These are phyloP conservation scores for Microdochium bolleyi DNA, from an alignment of 2,329 filamentous ascomycete species.

Conservation along the genomic window DNA sequence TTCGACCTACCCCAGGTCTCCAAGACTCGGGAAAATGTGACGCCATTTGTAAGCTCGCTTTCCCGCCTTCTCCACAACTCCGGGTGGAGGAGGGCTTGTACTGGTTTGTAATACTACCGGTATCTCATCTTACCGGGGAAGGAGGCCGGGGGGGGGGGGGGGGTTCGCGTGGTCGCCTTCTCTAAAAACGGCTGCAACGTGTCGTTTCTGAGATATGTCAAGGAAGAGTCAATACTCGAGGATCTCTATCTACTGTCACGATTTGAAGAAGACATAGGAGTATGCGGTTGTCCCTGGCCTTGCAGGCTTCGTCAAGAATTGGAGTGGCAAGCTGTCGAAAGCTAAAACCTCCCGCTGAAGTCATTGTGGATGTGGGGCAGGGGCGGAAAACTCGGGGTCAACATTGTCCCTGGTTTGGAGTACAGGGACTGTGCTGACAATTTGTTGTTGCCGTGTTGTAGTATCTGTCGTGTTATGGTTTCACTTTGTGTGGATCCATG, in stretches of 20 bases:
- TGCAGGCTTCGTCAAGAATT: not conserved
- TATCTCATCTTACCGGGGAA: no score
- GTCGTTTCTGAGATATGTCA: not conserved
- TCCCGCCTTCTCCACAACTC: not conserved
- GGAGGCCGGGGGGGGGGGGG: no score
- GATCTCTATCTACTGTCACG: not conserved
- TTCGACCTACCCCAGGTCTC: not conserved
- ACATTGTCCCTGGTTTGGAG: not conserved
- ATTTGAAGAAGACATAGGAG: not conserved
- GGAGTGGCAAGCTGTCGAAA: not conserved
- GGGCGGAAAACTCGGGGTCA: not conserved
- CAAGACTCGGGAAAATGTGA: not conserved
- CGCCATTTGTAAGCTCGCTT: not conserved
- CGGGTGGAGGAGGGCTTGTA: not conserved
- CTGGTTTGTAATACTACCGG: not conserved
- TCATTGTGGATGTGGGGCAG: not conserved
- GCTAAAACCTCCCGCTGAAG: not conserved
- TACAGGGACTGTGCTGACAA: not conserved
- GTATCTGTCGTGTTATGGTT: not conserved
- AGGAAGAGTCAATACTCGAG: not conserved
- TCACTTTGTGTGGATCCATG: not conserved
- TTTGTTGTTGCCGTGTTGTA: not conserved
- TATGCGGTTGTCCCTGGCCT: not conserved
- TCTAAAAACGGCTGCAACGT: not conserved
- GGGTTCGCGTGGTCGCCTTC: not conserved